phyloP scores from a whole-genome alignment of 2,329 filamentous ascomycete genomes.

The Cytospora chrysosperma region DNA sequence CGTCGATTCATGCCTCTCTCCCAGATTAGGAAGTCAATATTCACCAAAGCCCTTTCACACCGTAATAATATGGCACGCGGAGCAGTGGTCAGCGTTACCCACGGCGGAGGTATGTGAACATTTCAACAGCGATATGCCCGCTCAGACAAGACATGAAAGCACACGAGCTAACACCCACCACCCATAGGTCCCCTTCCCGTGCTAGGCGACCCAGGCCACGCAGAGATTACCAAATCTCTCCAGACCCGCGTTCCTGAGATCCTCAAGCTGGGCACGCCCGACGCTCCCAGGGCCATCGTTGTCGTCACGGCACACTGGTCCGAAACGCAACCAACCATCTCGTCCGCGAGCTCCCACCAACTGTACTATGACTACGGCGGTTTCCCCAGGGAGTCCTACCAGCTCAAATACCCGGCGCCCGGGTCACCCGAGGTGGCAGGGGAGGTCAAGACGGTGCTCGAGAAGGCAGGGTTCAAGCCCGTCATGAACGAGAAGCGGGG shows the following conservation, averaged over 20 bases:
- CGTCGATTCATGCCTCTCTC: neutral
- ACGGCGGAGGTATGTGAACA: slow-evolving; percentile 49
- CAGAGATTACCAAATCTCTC: slow-evolving; percentile 50
- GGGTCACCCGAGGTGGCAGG: slow-evolving; percentile 54
- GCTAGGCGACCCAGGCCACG: slow-evolving; percentile 54
- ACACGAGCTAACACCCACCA: neutral
- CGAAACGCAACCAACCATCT: slow-evolving; percentile 48
- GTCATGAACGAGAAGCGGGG: slow-evolving; percentile 41
- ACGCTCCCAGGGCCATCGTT: slow-evolving; percentile 51
- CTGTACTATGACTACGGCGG: slow-evolving; percentile 60
- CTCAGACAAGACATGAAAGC: too few species aligned
- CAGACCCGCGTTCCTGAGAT: slow-evolving; percentile 53
- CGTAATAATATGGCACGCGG: slow-evolving; percentile 42
- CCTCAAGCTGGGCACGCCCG: slow-evolving; percentile 51
- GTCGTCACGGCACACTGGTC: slow-evolving; percentile 61
- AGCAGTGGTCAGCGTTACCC: slow-evolving; percentile 49
- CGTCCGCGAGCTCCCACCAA: slow-evolving; percentile 45
- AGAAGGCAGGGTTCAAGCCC: slow-evolving; percentile 44
- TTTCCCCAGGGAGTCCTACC: slow-evolving; percentile 56
- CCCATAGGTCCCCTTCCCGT: slow-evolving; percentile 57
- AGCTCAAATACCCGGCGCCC: slow-evolving; percentile 55
- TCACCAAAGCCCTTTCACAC: slow-evolving; percentile 9
- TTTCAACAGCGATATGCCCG: too few species aligned
- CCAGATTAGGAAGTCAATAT: neutral
- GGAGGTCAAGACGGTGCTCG: slow-evolving; percentile 46